Evolutionary conservation across 2,329 filamentous ascomycete species (phyloP).

Genomic region (Beauveria australis): DNA sequence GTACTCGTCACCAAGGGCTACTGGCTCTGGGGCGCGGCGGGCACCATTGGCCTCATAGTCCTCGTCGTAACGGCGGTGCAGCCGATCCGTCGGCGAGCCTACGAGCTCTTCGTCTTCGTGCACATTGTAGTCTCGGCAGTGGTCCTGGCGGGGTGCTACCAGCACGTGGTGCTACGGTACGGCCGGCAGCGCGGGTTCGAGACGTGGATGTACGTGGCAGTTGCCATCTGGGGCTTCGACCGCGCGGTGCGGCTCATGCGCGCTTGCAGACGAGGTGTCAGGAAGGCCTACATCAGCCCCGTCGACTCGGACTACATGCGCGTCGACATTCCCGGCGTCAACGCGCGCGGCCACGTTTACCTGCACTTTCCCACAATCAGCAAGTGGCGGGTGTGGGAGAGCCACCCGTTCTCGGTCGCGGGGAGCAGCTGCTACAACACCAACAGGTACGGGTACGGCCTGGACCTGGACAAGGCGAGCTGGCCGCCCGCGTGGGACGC

Average conservation of each 20-base stretch:
- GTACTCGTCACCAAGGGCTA: conserved; percentile 16
- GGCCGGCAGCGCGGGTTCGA: conserved; percentile 35
- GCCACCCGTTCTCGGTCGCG: conserved; percentile 22
- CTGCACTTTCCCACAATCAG: conserved; percentile 20
- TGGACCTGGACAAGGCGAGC: background rate
- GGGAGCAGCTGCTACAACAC: conserved; percentile 3
- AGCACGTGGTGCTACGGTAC: conserved; percentile 30
- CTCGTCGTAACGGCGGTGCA: conserved; percentile 26
- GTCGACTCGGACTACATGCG: conserved; percentile 20
- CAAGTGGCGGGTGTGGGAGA: conserved; percentile 22
- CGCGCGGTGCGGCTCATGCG: conserved; percentile 15
- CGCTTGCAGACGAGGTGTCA: conserved; percentile 14
- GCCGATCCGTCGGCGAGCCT: conserved; percentile 26
- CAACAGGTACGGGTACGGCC: background rate
- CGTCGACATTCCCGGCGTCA: conserved; percentile 18
- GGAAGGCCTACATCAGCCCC: conserved; percentile 15
- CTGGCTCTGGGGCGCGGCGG: conserved; percentile 34
- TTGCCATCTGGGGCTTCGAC: conserved; percentile 21
- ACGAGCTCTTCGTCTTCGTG: conserved; percentile 35
- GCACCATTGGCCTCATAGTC: conserved; percentile 22
- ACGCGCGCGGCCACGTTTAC: conserved; percentile 20
- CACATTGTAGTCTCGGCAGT: conserved; percentile 34
- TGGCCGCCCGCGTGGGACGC: background rate
- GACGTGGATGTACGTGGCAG: conserved; percentile 20
- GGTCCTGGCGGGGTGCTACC: conserved; percentile 32